phyloP scores from a whole-genome alignment of 2,329 filamentous ascomycete genomes.

The Colletotrichum cereale region DNA sequence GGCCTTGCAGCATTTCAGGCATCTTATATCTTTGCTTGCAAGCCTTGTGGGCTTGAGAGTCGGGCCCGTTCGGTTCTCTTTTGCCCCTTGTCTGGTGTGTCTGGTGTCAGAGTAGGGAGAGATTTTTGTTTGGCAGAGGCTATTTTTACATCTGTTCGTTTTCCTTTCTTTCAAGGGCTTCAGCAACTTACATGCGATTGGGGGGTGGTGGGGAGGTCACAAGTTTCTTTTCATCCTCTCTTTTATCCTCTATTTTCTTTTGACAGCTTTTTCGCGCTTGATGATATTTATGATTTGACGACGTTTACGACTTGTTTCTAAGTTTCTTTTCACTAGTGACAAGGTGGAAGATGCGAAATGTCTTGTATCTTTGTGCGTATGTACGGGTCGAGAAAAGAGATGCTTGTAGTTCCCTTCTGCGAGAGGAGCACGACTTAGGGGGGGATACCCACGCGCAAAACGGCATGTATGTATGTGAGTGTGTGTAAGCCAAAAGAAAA shows the following conservation, averaged over 20 bases:
- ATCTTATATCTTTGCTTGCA: background rate
- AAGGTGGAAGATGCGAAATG: background rate
- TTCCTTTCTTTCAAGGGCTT: background rate
- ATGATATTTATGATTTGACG: conserved; percentile 14
- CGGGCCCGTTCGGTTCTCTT: background rate
- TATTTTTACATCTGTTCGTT: background rate
- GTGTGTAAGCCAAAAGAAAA: background rate
- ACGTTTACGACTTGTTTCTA: background rate
- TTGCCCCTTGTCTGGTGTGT: background rate
- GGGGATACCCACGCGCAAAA: too few species aligned
- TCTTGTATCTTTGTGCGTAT: background rate
- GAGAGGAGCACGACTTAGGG: background rate
- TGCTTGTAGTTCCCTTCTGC: background rate
- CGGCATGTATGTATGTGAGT: background rate
- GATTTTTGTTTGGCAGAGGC: background rate
- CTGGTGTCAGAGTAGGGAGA: background rate
- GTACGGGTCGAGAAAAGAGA: background rate
- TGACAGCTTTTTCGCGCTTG: background rate
- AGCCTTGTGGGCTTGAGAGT: background rate
- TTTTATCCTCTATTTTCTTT: background rate
- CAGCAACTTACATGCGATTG: background rate
- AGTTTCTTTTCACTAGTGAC: background rate
- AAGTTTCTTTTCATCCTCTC: background rate
- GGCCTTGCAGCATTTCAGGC: conserved; percentile 13
- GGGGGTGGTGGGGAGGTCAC: background rate